phyloP scores from a whole-genome alignment of 1,284 basidiomycete genomes.

The Blastosporella zonata region DNA sequence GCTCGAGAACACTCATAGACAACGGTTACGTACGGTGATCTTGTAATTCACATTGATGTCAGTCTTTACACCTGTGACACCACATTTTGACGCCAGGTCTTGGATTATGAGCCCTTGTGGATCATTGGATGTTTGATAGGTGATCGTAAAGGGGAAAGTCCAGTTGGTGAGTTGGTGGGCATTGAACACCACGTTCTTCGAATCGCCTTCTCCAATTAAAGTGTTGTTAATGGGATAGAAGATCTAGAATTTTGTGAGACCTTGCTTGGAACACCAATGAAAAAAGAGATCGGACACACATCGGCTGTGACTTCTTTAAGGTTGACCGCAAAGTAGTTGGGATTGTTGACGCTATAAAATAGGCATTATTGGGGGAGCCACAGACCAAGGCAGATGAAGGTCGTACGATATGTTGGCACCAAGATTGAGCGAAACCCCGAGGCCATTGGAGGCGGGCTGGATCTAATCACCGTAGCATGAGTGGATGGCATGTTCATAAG shows the following conservation, averaged over 20 bases:
- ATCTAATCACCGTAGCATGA: conserved; percentile 28
- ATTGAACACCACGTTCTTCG: conserved; percentile 61
- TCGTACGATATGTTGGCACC: conserved; percentile 68
- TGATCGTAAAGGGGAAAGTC: conserved; percentile 78
- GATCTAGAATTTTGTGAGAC: conserved; percentile 40
- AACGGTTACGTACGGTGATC: conserved; percentile 47
- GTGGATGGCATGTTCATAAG: conserved; percentile 11
- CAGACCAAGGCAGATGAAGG: neutral
- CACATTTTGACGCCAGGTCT: conserved; percentile 72
- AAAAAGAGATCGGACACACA: conserved; percentile 30
- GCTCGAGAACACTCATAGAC: neutral
- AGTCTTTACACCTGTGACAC: conserved; percentile 41
- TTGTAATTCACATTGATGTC: conserved; percentile 71
- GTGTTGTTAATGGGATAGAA: conserved; percentile 74
- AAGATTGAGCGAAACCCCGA: conserved; percentile 63
- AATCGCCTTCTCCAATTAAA: conserved; percentile 64
- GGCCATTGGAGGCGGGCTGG: conserved; percentile 35
- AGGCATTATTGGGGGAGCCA: neutral
- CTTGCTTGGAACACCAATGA: neutral
- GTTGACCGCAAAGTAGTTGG: conserved; percentile 80
- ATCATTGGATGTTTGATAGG: conserved; percentile 64
- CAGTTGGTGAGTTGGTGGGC: conserved; percentile 70
- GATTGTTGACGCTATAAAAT: conserved; percentile 68
- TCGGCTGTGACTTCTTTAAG: conserved; percentile 70
- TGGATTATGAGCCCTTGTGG: conserved; percentile 58